phyloP scores from a whole-genome alignment of 495 filamentous ascomycete genomes.

The Glonium stellatum region DNA sequence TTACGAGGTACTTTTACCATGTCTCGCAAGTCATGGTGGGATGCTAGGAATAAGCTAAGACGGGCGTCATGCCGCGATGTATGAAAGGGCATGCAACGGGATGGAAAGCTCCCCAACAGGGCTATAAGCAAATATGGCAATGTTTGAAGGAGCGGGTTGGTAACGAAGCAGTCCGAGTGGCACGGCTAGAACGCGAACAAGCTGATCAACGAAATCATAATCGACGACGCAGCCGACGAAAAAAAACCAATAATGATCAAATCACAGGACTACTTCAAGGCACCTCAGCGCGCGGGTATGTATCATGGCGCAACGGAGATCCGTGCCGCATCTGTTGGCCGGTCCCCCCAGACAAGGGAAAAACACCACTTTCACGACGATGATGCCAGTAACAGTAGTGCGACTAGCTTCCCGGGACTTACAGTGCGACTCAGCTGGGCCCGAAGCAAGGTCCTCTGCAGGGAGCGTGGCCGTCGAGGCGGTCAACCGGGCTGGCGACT shows the following conservation, averaged over 20 bases:
- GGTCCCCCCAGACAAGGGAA: conserved; percentile 17
- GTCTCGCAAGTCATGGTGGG: conserved; percentile 24
- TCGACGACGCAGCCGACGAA: conserved; percentile 24
- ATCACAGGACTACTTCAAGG: conserved; percentile 18
- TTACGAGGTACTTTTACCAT: conserved; percentile 8
- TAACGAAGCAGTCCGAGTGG: conserved; percentile 25
- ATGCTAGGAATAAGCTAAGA: conserved; percentile 13
- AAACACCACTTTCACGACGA: conserved; percentile 10
- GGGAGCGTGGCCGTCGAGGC: conserved; percentile 24
- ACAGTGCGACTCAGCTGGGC: conserved; percentile 28
- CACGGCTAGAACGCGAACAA: conserved; percentile 28
- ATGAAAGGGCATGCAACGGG: conserved; percentile 18
- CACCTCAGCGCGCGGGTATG: conserved; percentile 28
- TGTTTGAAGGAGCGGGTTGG: conserved; percentile 23
- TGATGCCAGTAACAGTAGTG: conserved; percentile 12
- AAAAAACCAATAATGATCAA: conserved; percentile 23
- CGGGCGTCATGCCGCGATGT: not conserved
- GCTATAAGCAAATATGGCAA: conserved; percentile 17
- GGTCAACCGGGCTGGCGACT: conserved; percentile 19
- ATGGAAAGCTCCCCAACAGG: conserved; percentile 17
- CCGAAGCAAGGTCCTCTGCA: conserved; percentile 14
- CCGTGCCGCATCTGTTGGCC: conserved; percentile 21
- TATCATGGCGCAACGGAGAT: conserved; percentile 32
- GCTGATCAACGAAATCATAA: conserved; percentile 24
- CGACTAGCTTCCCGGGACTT: conserved; percentile 19